Conservation (phyloP, 352 stramenopile species). For the Pythium pyrilobum region DNA sequence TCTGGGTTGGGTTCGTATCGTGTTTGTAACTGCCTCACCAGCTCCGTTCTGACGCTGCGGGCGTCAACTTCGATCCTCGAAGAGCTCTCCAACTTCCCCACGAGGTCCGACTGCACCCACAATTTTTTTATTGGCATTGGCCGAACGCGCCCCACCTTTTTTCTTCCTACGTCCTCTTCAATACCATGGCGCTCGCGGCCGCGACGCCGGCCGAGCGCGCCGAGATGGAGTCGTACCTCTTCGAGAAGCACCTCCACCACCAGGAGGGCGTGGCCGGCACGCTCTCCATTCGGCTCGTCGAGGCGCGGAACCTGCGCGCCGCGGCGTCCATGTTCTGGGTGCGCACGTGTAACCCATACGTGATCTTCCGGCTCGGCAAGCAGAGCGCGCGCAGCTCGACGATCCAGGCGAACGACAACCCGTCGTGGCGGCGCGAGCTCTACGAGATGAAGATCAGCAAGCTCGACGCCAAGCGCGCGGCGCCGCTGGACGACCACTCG, state of each 20-base stretch:
- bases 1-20: too few species aligned
- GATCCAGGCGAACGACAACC: slow-evolving; percentile 67
- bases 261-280: slow-evolving; percentile 69
- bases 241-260: slow-evolving; percentile 73
- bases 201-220: slow-evolving; percentile 22
- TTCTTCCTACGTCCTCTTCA: too few species aligned
- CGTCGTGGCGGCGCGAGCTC: slow-evolving; percentile 66
- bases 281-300: slow-evolving; percentile 65
- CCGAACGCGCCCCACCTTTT: too few species aligned
- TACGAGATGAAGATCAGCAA: slow-evolving; percentile 75
- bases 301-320: slow-evolving; percentile 62
- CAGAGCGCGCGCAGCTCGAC: slow-evolving; percentile 62
- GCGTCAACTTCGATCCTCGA: slow-evolving; percentile 24
- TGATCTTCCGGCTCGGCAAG: slow-evolving; percentile 79
- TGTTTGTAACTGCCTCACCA: too few species aligned
- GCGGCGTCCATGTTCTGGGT: slow-evolving; percentile 79
- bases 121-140: too few species aligned
- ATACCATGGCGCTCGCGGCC: slow-evolving; percentile 27
- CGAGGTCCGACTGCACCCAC: slow-evolving; percentile 1
- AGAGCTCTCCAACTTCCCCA: not conserved
- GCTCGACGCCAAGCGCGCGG: slow-evolving; percentile 42
- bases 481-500: slow-evolving; percentile 55
- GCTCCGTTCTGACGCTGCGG: slow-evolving; percentile 2
- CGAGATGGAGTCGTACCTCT: slow-evolving; percentile 56
- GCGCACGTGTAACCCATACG: slow-evolving; percentile 77